Evolutionary conservation across 2,329 filamentous ascomycete species (phyloP).

Genomic region (Trichophaea hybrida): DNA sequence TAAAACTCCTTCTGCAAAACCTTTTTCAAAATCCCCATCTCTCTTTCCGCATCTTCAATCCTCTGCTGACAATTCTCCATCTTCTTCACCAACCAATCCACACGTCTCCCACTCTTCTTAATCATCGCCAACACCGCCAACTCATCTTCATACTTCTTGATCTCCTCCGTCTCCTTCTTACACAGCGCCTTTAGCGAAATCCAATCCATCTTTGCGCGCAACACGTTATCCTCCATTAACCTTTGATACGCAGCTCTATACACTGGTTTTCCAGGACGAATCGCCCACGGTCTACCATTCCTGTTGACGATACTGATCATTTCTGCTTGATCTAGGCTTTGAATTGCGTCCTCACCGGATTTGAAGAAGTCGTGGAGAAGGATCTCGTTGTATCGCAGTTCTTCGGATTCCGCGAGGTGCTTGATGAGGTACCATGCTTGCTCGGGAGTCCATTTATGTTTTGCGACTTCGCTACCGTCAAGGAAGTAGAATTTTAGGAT

Average conservation of each 20-base stretch:
- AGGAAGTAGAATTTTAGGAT: conserved; percentile 88
- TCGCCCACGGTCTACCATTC: conserved; percentile 61
- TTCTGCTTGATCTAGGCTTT: conserved; percentile 69
- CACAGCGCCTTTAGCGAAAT: conserved; percentile 35
- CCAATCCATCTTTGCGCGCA: conserved; percentile 30
- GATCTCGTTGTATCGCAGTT: conserved; percentile 70
- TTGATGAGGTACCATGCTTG: conserved; percentile 88
- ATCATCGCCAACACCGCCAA: conserved; percentile 34
- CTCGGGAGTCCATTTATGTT: conserved; percentile 59
- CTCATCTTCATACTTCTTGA: conserved; percentile 40
- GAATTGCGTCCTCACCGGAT: conserved; percentile 58
- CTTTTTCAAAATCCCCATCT: conserved; percentile 37
- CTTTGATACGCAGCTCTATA: conserved; percentile 69
- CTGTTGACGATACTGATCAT: conserved; percentile 61
- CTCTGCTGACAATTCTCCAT: conserved; percentile 36
- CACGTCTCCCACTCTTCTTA: conserved; percentile 33
- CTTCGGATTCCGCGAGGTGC: conserved; percentile 51
- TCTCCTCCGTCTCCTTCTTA: conserved; percentile 36
- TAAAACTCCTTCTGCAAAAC: conserved; percentile 36
- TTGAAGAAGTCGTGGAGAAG: conserved; percentile 64
- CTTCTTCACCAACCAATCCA: conserved; percentile 38
- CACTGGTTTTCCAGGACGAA: conserved; percentile 72
- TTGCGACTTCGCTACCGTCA: conserved; percentile 36
- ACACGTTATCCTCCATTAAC: conserved; percentile 24
- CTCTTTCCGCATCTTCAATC: conserved; percentile 37